Conservation (phyloP, 176 grass and related monocot species). For the Metroxylon sagu region DNA sequence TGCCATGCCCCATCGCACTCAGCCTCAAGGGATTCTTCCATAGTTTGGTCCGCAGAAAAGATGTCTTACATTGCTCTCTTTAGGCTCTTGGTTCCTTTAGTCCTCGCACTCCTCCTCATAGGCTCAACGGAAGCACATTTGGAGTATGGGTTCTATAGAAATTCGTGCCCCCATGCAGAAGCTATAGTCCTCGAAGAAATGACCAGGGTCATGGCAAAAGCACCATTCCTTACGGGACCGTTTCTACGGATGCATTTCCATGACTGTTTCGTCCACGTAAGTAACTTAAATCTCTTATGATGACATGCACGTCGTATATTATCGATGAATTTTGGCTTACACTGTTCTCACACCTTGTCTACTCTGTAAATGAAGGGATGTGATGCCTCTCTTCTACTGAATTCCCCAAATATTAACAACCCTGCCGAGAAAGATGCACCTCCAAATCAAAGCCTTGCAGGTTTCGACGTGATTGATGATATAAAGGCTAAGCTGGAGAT, state of each 20-base stretch:
- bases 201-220: slow-evolving; percentile 29
- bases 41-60: too few species aligned
- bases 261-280: slow-evolving; percentile 58
- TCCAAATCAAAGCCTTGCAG: too few species aligned
- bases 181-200: slow-evolving; percentile 54
- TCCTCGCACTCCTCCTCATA: slow-evolving; percentile 2
- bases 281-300: slow-evolving; percentile 10
- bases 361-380: too few species aligned
- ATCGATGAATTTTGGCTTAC: neutral
- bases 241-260: slow-evolving; percentile 68
- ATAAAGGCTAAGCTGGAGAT: too few species aligned
- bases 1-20: too few species aligned
- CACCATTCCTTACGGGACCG: slow-evolving; percentile 39
- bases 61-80: neutral
- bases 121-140: slow-evolving; percentile 29
- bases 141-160: slow-evolving; percentile 41
- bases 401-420: too few species aligned
- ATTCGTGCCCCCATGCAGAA: slow-evolving; percentile 56
- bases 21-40: too few species aligned
- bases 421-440: too few species aligned
- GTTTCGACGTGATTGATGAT: too few species aligned
- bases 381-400: too few species aligned
- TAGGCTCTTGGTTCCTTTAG: neutral
- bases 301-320: neutral
- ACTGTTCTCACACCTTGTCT: neutral